A percentile compares a stretch with the other conserved stretches of the same genome.
These are phyloP conservation scores for Kokia cookei DNA, from an alignment of 441 rosid species.

Conservation along the genomic window DNA sequence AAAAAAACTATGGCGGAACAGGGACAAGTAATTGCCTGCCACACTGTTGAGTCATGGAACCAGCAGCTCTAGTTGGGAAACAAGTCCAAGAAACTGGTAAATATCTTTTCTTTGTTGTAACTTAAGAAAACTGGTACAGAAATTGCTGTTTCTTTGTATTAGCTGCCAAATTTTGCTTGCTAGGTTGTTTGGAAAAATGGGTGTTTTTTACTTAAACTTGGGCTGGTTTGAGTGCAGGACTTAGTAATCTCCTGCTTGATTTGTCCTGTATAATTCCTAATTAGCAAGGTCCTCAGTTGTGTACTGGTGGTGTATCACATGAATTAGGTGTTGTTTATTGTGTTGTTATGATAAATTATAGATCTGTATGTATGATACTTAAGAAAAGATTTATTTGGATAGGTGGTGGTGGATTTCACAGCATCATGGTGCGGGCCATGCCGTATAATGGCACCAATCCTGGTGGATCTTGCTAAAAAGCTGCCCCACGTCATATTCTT, in stretches of 20 bases:
- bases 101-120: background rate
- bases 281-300: too few relatives aligned
- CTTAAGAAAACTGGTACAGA: constrained; percentile 40
- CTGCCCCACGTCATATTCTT: constrained; percentile 44
- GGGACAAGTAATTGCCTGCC: constrained; percentile 63
- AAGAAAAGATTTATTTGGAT: background rate
- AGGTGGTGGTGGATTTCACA: constrained; percentile 82
- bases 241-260: background rate
- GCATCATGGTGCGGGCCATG: constrained; percentile 92
- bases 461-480: constrained; percentile 61
- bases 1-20: constrained; percentile 40
- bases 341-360: too few relatives aligned
- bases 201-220: background rate
- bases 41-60: constrained; percentile 42
- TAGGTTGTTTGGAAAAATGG: background rate
- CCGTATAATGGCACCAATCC: constrained; percentile 53
- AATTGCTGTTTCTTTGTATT: background rate
- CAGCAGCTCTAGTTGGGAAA: constrained; percentile 38
- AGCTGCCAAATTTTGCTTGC: background rate
- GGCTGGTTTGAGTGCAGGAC: background rate
- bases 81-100: constrained; percentile 52
- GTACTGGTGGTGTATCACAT: too few relatives aligned
- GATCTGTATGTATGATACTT: background rate
- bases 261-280: too few relatives aligned
- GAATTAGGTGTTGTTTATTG: too few relatives aligned